Evolutionary conservation across 495 filamentous ascomycete genomes (phyloP).

Genomic region (Hypoxylon fragiforme): DNA sequence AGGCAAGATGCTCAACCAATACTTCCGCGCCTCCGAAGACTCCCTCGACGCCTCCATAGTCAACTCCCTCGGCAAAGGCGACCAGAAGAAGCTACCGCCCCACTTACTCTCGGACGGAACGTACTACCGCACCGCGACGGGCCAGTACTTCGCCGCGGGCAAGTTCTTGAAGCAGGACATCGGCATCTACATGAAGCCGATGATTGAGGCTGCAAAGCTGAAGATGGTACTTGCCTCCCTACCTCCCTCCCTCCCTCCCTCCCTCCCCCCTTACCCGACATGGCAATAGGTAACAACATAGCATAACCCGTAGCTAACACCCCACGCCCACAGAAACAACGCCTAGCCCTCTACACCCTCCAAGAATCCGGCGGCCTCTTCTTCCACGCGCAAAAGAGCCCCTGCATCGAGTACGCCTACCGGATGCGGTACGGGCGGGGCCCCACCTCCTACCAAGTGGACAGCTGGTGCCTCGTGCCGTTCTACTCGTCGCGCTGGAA

Average conservation of each 20-base stretch:
- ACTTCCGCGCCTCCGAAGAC: background rate
- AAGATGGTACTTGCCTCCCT: background rate
- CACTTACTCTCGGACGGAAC: background rate
- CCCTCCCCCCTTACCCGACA: no score
- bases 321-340: background rate
- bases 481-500: background rate
- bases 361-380: background rate
- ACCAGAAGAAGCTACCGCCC: background rate
- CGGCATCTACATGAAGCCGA: background rate
- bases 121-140: background rate
- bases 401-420: background rate
- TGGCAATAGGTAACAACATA: background rate
- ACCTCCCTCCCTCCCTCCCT: no score
- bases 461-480: background rate
- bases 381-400: background rate
- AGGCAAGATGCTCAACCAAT: background rate
- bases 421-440: background rate
- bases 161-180: background rate
- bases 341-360: background rate
- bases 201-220: background rate
- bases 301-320: background rate
- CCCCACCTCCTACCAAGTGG: background rate
- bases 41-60: background rate
- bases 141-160: background rate
- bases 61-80: background rate